A percentile compares a stretch with the other conserved stretches of the same genome.
These are phyloP conservation scores for Fusarium euwallaceae DNA, from an alignment of 2,329 filamentous ascomycete genomes.

Conservation along the genomic window DNA sequence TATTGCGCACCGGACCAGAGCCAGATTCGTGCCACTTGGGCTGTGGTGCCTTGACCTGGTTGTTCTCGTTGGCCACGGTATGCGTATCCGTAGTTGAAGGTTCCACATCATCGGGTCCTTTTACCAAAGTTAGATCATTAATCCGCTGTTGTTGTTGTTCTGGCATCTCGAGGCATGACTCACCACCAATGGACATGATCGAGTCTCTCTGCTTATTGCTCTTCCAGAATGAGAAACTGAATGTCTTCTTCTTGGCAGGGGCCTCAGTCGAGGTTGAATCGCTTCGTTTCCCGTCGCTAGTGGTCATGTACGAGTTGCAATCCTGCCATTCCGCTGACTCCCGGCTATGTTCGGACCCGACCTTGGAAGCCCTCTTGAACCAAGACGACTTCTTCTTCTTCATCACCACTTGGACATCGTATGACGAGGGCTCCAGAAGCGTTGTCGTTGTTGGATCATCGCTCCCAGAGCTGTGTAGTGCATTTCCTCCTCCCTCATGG, in stretches of 20 bases:
- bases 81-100: slow-evolving; percentile 23
- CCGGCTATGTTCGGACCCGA: slow-evolving; percentile 41
- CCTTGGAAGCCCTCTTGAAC: slow-evolving; percentile 65
- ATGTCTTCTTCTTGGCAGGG: slow-evolving; percentile 64
- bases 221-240: slow-evolving; percentile 70
- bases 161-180: slow-evolving; percentile 28
- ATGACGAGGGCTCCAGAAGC: slow-evolving; percentile 25
- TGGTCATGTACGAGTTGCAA: slow-evolving; percentile 42
- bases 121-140: slow-evolving; percentile 15
- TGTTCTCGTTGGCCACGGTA: slow-evolving; percentile 38
- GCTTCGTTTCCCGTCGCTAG: slow-evolving; percentile 44
- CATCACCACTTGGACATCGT: slow-evolving; percentile 31
- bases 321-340: slow-evolving; percentile 46
- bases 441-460: slow-evolving; percentile 20
- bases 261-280: slow-evolving; percentile 42
- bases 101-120: slow-evolving; percentile 31
- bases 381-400: slow-evolving; percentile 64
- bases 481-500: slow-evolving; percentile 25
- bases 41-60: slow-evolving; percentile 26
- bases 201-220: slow-evolving; percentile 58
- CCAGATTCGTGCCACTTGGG: slow-evolving; percentile 52
- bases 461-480: slow-evolving; percentile 11
- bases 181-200: slow-evolving; percentile 62
- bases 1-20: slow-evolving; percentile 63
- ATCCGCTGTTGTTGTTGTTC: background rate